A percentile compares a stretch with the other conserved stretches of the same genome.
Evolutionary conservation across 345 rosid species (phyloP).

Genomic region (Camelina sativa): DNA sequence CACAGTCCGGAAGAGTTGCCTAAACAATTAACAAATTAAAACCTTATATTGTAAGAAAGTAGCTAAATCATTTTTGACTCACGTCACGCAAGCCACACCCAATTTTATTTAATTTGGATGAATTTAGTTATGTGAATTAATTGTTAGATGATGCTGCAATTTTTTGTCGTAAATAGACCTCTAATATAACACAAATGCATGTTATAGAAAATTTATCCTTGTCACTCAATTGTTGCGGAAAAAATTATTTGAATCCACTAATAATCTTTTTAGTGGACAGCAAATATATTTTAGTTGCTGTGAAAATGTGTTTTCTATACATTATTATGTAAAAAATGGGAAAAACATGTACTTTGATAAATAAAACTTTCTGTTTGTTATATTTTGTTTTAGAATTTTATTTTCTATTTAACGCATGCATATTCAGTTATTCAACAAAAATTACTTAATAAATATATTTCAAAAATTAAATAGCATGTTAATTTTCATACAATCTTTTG

Average conservation of each 20-base stretch:
- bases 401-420: too few relatives aligned
- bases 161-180: not conserved
- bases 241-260: too few relatives aligned
- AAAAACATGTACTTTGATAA: too few relatives aligned
- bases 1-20: not conserved
- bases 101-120: not conserved
- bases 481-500: not conserved
- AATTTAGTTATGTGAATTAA: too few relatives aligned
- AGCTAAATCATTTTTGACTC: not conserved
- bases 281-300: too few relatives aligned
- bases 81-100: not conserved
- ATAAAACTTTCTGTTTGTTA: too few relatives aligned
- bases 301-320: too few relatives aligned
- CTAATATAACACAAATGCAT: not conserved
- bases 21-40: not conserved
- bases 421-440: too few relatives aligned
- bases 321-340: too few relatives aligned
- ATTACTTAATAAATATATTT: not conserved
- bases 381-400: too few relatives aligned
- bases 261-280: too few relatives aligned
- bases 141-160: not conserved
- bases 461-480: not conserved
- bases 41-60: not conserved
- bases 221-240: not conserved
- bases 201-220: not conserved